Evolutionary conservation across 257 asterid genomes (phyloP), one percentile per base, ranked within the genome.

Genomic region (Nicotiana obtusifolia): DNA sequence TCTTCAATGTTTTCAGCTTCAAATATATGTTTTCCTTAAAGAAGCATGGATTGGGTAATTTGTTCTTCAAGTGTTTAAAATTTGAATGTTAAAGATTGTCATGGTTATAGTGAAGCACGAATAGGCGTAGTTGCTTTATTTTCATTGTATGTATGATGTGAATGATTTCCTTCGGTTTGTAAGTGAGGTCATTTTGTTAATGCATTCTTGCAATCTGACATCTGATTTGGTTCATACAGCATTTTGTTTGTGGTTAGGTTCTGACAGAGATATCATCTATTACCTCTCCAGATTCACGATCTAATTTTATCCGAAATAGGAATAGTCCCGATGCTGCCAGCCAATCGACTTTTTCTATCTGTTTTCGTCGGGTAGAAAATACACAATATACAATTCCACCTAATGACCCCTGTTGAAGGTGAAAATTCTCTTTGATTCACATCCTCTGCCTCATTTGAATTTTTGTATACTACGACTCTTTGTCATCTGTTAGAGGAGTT

Each of bases 1-100:
- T 44, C 59, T 71, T 69, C 77, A 71, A 44, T 71, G 35, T 20
- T 20, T 24, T 71, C 59, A 41, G 35, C 78, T 71, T 71, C 78
- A 44, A 20, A 41, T 71, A 11, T 20, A 44, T 13, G 20, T 22
- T 20, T n/a, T 7, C 5, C 59, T n/a, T 3, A 71, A 41, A 71
- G 78, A 20, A 35, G 59, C 78, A 41, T 71, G 59, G 78, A 71
- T 28, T 2, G 7, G 49, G 10, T 22, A n/a, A 71, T 69, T 37
- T 41, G n/a, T 69, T 20, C 77, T 69, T 41, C 59, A 37, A 69
- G 35, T 41, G 13, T 68, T 20, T 37, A 3, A 69, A n/a, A 56
- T 56, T 56, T 56, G 24, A 10, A 56, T 3, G 22, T 5, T 69
- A 30, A 69, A 69, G 56, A 37, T 69, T 69, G 56, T 26, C 31